Percentiles rank a stretch among this genome's conserved stretches.
phyloP scores from a whole-genome alignment of 2,329 filamentous ascomycete species.

The Ramularia collo-cygni region DNA sequence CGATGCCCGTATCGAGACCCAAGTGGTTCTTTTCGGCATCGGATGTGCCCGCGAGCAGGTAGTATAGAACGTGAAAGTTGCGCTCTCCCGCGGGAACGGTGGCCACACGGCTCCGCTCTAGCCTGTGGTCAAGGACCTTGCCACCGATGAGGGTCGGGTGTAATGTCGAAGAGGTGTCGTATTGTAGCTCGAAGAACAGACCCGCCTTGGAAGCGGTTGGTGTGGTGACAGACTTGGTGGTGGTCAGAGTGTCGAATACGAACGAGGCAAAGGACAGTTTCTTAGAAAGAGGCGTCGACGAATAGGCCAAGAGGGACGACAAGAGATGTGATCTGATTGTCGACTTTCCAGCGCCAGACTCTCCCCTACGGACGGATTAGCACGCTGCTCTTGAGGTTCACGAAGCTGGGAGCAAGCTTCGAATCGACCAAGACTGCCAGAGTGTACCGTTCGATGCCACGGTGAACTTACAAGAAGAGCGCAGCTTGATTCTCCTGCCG shows the following conservation, averaged over 20 bases:
- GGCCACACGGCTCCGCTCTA: constrained; percentile 86
- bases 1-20: constrained; percentile 48
- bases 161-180: constrained; percentile 78
- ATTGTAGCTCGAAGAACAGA: constrained; percentile 92
- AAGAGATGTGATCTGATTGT: constrained; percentile 86
- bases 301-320: constrained; percentile 77
- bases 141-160: constrained; percentile 87
- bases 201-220: constrained; percentile 94
- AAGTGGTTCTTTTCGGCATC: constrained; percentile 84
- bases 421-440: too few species aligned
- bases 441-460: too few species aligned
- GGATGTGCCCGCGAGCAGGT: constrained; percentile 87
- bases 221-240: constrained; percentile 92
- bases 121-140: constrained; percentile 85
- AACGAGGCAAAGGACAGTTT: constrained; percentile 92
- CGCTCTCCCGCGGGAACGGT: constrained; percentile 91
- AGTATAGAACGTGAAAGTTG: constrained; percentile 94
- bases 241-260: constrained; percentile 91
- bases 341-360: constrained; percentile 94
- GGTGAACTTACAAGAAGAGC: constrained; percentile 87
- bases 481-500: constrained; percentile 90
- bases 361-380: constrained; percentile 56
- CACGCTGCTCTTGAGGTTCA: too few species aligned
- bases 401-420: neutral
- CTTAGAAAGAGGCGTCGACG: constrained; percentile 83